Conservation (phyloP, 1,139 yeast genomes). For the Sugiyamaella paludigena region DNA sequence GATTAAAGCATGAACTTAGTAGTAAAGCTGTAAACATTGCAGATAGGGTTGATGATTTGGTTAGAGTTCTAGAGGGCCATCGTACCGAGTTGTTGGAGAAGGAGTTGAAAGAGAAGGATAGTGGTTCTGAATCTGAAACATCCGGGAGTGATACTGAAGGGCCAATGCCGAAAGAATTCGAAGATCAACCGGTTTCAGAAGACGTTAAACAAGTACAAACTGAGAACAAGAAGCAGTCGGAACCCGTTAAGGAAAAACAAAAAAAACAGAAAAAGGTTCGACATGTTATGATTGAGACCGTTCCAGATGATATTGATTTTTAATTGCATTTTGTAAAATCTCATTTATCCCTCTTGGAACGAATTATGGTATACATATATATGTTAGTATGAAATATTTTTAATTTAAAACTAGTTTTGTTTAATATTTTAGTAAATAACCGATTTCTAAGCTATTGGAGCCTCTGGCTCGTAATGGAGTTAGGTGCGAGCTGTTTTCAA, state of each 20-base stretch:
- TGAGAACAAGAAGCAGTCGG: too few relatives aligned
- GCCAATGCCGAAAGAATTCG: background rate
- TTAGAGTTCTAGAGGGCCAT: slow-evolving; percentile 23
- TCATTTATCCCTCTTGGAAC: too few relatives aligned
- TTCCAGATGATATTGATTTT: slow-evolving; percentile 28
- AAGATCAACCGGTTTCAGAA: background rate
- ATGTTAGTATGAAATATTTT: too few relatives aligned
- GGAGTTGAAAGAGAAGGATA: slow-evolving; percentile 8
- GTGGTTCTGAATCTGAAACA: slow-evolving; percentile 8
- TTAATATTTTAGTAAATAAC: too few relatives aligned
- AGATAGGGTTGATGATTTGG: slow-evolving; percentile 28
- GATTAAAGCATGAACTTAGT: slow-evolving; percentile 27
- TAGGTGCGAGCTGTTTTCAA: too few relatives aligned
- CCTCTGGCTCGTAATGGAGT: too few relatives aligned
- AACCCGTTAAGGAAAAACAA: background rate
- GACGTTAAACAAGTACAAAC: background rate
- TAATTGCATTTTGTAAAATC: background rate
- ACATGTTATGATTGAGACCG: slow-evolving; percentile 27
- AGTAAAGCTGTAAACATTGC: slow-evolving; percentile 25
- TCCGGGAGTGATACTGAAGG: slow-evolving; percentile 10
- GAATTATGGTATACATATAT: too few relatives aligned
- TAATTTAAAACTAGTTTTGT: too few relatives aligned
- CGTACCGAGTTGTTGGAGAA: slow-evolving; percentile 20
- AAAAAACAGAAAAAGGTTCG: slow-evolving; percentile 16
- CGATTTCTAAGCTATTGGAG: too few relatives aligned